Percentiles rank a stretch among this genome's conserved stretches.
Evolutionary conservation across 1,139 yeast species (phyloP).

Genomic region (Scheffersomyces stambukii): DNA sequence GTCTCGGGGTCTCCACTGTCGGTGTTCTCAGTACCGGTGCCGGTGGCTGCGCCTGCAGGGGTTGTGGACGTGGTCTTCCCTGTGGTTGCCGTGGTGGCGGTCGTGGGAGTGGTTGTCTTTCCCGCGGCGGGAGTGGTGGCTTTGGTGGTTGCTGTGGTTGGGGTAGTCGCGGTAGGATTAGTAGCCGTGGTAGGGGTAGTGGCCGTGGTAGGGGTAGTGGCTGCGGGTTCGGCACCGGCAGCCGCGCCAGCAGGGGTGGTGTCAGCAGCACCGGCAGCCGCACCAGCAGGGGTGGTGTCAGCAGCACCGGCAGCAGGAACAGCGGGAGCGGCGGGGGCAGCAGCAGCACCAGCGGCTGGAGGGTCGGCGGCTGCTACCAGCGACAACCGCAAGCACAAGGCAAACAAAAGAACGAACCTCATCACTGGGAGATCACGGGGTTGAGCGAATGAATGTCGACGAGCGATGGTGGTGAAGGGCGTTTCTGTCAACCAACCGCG

Average conservation of each 20-base stretch:
- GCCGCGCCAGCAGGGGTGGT: slow-evolving; percentile 11
- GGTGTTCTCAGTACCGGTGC: slow-evolving; percentile 5
- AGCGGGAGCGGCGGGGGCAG: slow-evolving; percentile 9
- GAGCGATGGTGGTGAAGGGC: too few species aligned
- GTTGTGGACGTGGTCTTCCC: slow-evolving; percentile 4
- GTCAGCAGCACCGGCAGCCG: slow-evolving; percentile 12
- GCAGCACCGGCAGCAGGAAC: slow-evolving; percentile 12
- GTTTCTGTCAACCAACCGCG: too few species aligned
- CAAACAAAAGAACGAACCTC: slow-evolving; percentile 5
- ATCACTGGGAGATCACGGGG: too few species aligned
- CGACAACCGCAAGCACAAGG: slow-evolving; percentile 1
- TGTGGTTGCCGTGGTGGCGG: slow-evolving; percentile 3
- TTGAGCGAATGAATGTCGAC: too few species aligned
- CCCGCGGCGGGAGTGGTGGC: slow-evolving; percentile 7
- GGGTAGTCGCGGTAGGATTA: slow-evolving; percentile 3
- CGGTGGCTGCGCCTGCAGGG: slow-evolving; percentile 6
- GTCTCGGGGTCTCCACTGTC: too few species aligned
- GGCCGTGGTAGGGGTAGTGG: slow-evolving; percentile 10
- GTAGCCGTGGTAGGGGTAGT: slow-evolving; percentile 8
- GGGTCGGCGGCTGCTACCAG: slow-evolving; percentile 8
- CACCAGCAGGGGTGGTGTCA: slow-evolving; percentile 10
- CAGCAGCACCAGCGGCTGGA: slow-evolving; percentile 6
- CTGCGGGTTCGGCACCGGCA: slow-evolving; percentile 9
- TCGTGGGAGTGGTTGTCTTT: slow-evolving; percentile 1
- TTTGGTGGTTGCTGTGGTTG: slow-evolving; percentile 5